Evolutionary conservation across 163 green algal genomes (phyloP).

Genomic region (Volvox carteri): DNA sequence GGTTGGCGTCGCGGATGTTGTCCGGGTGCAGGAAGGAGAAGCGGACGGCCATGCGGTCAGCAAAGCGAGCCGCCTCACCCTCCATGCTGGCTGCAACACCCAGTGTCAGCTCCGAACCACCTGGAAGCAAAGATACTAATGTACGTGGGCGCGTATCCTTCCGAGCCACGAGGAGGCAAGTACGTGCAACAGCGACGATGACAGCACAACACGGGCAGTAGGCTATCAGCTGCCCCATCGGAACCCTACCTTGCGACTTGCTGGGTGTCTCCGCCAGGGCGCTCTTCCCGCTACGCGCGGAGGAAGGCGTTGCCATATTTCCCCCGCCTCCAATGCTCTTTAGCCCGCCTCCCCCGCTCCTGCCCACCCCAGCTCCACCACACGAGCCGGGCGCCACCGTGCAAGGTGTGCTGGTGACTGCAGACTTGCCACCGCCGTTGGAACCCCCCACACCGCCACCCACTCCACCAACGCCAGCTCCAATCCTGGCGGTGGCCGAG

Average conservation of each 20-base stretch:
- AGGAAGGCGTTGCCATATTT: slow-evolving; percentile 15
- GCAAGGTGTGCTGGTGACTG: background rate
- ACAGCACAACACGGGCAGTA: no score
- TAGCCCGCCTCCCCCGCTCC: no score
- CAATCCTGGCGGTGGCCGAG: background rate
- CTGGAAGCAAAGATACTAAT: no score
- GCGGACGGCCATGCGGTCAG: slow-evolving; percentile 66
- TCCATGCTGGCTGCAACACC: slow-evolving; percentile 59
- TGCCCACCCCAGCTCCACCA: background rate
- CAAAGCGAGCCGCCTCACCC: slow-evolving; percentile 74
- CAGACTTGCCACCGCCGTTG: no score
- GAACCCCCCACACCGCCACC: no score
- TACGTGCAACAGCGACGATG: no score
- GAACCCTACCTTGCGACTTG: slow-evolving; percentile 39
- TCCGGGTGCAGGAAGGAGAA: slow-evolving; percentile 86
- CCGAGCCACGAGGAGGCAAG: no score
- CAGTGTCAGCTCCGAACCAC: slow-evolving; percentile 58
- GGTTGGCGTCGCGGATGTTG: slow-evolving; percentile 76
- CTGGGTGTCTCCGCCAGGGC: slow-evolving; percentile 24
- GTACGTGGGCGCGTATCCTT: no score
- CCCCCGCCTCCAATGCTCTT: background rate
- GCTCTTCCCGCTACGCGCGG: background rate
- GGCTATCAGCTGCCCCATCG: no score
- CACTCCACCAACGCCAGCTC: background rate
- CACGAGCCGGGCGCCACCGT: background rate